Base-by-base conservation (phyloP, 352 stramenopile genomes). In the Pilasporangium apinafurcum region DNA sequence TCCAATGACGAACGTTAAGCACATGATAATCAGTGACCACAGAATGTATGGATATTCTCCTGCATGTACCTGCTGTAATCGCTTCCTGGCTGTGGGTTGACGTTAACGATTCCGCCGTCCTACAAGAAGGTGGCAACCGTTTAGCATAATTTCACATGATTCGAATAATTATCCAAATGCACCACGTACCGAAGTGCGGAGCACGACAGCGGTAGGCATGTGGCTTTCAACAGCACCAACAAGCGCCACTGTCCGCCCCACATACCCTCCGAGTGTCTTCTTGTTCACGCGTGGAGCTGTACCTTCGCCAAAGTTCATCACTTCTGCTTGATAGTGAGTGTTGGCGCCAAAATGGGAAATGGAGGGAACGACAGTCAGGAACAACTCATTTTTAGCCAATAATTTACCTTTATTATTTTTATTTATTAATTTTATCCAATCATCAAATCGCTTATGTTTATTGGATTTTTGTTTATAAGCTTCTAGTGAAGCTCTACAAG, bases 221-320 rank as follows among this genome's bases (percentile, higher is more conserved):
- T 87, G 72, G 51, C 70, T 87, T 53, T 89, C 71, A 13, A 93
- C 70, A 18, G 65, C 60, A 3, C 78, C 81, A 5, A 93, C 81
- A 5, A 93, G 68, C 37, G 81, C 68, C 8, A 93, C 81, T 0
- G 77, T 87, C 44, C 75, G 65, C 18, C 76, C 73, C 20, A 84
- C 41, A 48, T 85, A 88, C 8, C 56, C 56, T 31, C 56, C 49
- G 56, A 93, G 65, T 1, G 61, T 68, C 56, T 76, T 75, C 63
- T 89, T 89, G 65, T 93, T 93, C 41, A 93, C 78, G 50, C 81
- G 81, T 50, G 81, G 75, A 48, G 78, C 80, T 30, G 81, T 90
- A 37, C 68, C 73, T 27, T 77, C 66, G 29, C 57, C 57, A 42
- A 74, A 83, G 59, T 68, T 77, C 74, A 86, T 86, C 24, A 25